Base-by-base conservation (phyloP, 2,329 filamentous ascomycete species). In the Aspergillus sojae region DNA sequence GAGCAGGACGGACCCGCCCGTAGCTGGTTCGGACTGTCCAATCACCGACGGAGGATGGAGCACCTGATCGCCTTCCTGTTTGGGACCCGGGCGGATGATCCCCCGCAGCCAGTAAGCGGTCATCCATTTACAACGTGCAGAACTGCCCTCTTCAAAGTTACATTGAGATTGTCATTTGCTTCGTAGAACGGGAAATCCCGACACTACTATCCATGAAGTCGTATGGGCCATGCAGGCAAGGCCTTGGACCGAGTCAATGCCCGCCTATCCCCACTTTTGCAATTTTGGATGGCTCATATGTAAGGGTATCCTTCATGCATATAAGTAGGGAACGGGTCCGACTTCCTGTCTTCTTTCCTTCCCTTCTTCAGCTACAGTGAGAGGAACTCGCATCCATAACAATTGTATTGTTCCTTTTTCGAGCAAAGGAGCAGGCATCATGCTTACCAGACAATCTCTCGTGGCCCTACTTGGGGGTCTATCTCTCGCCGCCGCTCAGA, bases 381-480 rank as follows among this genome's bases (percentile, higher is more conserved):
- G 7, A 50, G 23, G 23, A 10, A 36, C 3, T 21, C 41, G 19
- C 5, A 3, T n/a, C 5, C 9, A 41, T 19, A 12, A 48, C 9
- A n/a, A 23, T 21, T 23, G 11, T 48, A 46, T n/a, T 14, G 19
- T 12, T 32, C 4, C 16, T 41, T 10, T 9, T 9, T 46, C 6
- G 16, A 16, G 14, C 11, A 4, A 46, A n/a, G 12, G 23, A 60
- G 19, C 41, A 36, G 23, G 36, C 26, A n/a, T 30, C 23, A 72
- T 72, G 70, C 62, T 68, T 36, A 57, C 65, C 57, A 66, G 68
- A 53, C 53, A 65, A 36, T 65, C 65, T 26, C 63, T 72, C 41
- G 53, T 68, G 53, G 55, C 68, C 60, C 64, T 73, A 48, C 63
- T 72, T 26, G 69, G 69, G 59, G 68, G 68, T 57, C 46, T 70